Conservation (phyloP, 2,329 filamentous ascomycete genomes). For the Simplicillium aogashimaense region DNA sequence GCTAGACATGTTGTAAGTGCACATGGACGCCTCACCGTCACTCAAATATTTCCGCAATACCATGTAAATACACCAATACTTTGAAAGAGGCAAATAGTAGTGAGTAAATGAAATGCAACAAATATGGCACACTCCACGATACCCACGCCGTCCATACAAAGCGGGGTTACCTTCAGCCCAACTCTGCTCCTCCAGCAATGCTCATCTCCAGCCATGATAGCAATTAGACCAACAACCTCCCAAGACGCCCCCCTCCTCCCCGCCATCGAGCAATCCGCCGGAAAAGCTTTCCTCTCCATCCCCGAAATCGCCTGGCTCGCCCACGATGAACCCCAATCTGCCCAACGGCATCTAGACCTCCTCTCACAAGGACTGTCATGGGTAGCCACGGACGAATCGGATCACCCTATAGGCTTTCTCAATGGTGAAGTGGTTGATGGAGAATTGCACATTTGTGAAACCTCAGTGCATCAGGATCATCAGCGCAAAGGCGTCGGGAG, state of each 20-base stretch:
- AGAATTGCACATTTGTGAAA: constrained; percentile 8
- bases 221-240: constrained; percentile 3
- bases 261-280: constrained; percentile 6
- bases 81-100: not conserved
- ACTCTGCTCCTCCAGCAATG: not conserved
- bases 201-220: constrained; percentile 1
- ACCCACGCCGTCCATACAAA: not conserved
- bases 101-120: not conserved
- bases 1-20: too few species aligned
- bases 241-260: constrained; percentile 4
- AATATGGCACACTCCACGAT: not conserved
- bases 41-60: too few species aligned
- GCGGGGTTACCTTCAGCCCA: not conserved
- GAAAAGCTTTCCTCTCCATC: constrained; percentile 5
- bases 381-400: constrained; percentile 4
- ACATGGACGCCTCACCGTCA: too few species aligned
- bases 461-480: constrained; percentile 4
- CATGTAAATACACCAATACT: not conserved
- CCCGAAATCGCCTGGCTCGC: constrained; percentile 7
- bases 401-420: constrained; percentile 6
- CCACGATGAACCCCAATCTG: constrained; percentile 5
- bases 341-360: constrained; percentile 5
- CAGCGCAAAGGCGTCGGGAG: constrained; percentile 7
- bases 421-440: constrained; percentile 7
- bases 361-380: constrained; percentile 5